A percentile compares a stretch with the other conserved stretches of the same genome.
These are phyloP conservation scores for Zygosaccharomyces bisporus DNA, from an alignment of 805 yeast genomes.

Conservation along the genomic window DNA sequence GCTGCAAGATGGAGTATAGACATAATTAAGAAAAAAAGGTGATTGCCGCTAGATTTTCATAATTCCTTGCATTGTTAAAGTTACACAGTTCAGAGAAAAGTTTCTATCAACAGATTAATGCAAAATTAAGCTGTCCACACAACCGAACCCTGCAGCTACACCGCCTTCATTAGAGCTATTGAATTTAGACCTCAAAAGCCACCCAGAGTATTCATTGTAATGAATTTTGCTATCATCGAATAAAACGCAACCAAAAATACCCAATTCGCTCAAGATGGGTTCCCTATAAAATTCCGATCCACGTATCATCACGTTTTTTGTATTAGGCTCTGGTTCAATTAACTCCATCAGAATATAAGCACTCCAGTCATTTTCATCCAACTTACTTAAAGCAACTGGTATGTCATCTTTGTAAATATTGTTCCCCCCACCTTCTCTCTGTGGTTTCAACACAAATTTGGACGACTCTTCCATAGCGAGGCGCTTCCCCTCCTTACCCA, in stretches of 20 bases:
- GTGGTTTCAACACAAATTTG: conserved; percentile 86
- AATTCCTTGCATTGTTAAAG: not conserved
- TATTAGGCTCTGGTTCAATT: conserved; percentile 65
- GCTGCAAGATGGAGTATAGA: conserved; percentile 62
- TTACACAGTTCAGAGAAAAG: not conserved
- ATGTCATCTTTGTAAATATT: conserved; percentile 85
- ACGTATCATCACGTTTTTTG: conserved; percentile 66
- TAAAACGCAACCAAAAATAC: conserved; percentile 79
- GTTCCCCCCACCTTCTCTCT: conserved; percentile 98
- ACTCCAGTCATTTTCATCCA: conserved; percentile 74
- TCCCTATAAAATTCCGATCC: conserved; percentile 61
- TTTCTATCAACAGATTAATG: not conserved
- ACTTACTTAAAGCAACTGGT: conserved; percentile 58
- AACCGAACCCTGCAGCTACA: conserved; percentile 98
- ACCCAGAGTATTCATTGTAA: conserved; percentile 71
- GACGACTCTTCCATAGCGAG: conserved; percentile 67
- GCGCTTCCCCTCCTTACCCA: conserved; percentile 59
- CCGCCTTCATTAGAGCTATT: conserved; percentile 94
- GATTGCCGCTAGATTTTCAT: not conserved
- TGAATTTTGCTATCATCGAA: conserved; percentile 64
- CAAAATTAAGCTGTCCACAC: conserved; percentile 76
- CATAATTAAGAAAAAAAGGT: conserved; percentile 27
- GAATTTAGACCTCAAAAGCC: conserved; percentile 83
- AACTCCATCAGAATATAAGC: conserved; percentile 93
- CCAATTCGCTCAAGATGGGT: conserved; percentile 83